phyloP scores from a whole-genome alignment of 1,139 yeast species.

The Arxiozyma slooffiae region DNA sequence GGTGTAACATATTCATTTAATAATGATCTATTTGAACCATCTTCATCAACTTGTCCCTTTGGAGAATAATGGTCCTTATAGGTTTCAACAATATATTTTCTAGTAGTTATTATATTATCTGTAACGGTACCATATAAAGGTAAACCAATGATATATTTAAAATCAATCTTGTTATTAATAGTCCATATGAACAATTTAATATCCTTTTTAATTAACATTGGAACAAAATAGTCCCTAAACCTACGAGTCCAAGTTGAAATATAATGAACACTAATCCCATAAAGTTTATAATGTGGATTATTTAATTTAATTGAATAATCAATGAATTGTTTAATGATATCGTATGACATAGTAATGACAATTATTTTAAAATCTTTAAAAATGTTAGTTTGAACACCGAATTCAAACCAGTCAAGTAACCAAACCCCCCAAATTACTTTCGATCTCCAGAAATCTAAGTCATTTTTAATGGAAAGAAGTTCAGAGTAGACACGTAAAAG shows the following conservation, averaged over 20 bases:
- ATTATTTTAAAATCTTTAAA: conserved; percentile 38
- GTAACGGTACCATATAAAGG: conserved; percentile 56
- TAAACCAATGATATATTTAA: conserved; percentile 34
- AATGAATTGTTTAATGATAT: conserved; percentile 30
- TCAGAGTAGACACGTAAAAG: conserved; percentile 44
- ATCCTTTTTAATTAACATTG: conserved; percentile 35
- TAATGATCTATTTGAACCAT: neutral
- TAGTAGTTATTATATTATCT: conserved; percentile 41
- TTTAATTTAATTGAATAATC: conserved; percentile 29
- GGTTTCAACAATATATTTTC: conserved; percentile 9
- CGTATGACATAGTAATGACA: conserved; percentile 42
- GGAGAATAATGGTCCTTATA: neutral
- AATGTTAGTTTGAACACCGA: conserved; percentile 36
- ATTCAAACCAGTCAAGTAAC: conserved; percentile 57
- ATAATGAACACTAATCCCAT: conserved; percentile 37
- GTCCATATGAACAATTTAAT: conserved; percentile 75
- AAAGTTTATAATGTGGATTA: conserved; percentile 33
- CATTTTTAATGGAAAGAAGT: conserved; percentile 40
- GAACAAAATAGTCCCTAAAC: conserved; percentile 32
- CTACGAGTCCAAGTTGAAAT: conserved; percentile 36
- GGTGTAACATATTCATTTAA: conserved; percentile 16
- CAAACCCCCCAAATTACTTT: conserved; percentile 74
- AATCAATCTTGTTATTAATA: conserved; percentile 41
- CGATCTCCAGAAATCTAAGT: conserved; percentile 55
- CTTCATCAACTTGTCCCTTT: neutral